phyloP scores from a whole-genome alignment of 1,284 basidiomycete species.

The Macrocystidia cucumis region DNA sequence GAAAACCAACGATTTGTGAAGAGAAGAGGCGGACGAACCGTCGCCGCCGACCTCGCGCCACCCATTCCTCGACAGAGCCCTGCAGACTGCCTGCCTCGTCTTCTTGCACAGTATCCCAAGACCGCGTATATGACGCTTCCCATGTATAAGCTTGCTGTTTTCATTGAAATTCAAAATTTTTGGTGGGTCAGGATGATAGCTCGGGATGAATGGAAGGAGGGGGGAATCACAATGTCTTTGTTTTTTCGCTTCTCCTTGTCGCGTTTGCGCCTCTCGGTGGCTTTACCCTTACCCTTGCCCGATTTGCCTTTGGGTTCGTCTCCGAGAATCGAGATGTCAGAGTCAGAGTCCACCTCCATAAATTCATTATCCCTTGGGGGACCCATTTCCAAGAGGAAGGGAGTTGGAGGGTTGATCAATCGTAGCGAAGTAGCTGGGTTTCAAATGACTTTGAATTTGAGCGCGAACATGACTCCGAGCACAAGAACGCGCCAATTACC shows the following conservation, averaged over 20 bases:
- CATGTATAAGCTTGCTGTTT: conserved; percentile 80
- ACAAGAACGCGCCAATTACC: no score
- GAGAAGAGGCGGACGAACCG: conserved; percentile 60
- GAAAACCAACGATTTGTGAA: background rate
- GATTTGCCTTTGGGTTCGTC: conserved; percentile 23
- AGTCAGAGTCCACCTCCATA: conserved; percentile 50
- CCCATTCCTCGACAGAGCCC: conserved; percentile 81
- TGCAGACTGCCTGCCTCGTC: conserved; percentile 92
- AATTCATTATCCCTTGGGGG: no score
- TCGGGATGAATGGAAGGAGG: conserved; percentile 3
- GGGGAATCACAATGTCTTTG: conserved; percentile 27
- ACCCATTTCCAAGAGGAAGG: no score
- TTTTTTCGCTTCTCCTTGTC: conserved; percentile 45
- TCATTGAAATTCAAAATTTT: no score
- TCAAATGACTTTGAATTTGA: no score
- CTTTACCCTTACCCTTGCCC: conserved; percentile 33
- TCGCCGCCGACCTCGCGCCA: conserved; percentile 80
- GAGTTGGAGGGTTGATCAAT: no score
- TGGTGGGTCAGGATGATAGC: no score
- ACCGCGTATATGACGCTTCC: conserved; percentile 92
- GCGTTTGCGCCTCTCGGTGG: conserved; percentile 28
- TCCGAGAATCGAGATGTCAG: conserved; percentile 35
- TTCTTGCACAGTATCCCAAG: conserved; percentile 96
- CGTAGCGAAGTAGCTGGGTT: no score
- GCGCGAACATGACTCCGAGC: no score